Evolutionary conservation across 208 protist species (phyloP).

Genomic region (Polymyxa betae): DNA sequence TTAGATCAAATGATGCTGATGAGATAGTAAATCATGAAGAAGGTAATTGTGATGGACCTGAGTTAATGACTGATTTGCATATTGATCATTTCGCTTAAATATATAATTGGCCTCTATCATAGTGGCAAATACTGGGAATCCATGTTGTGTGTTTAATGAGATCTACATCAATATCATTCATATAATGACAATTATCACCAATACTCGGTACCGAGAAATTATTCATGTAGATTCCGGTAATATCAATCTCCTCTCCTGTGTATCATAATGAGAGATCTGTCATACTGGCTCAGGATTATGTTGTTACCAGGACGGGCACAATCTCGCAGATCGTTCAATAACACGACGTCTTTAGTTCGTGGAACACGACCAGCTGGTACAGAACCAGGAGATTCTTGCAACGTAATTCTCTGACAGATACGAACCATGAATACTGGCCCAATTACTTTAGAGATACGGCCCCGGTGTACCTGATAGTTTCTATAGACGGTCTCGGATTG

Average conservation of each 20-base stretch:
- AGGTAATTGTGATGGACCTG: neutral
- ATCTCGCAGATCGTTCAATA: constrained; percentile 97
- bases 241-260: constrained; percentile 67
- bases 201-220: constrained; percentile 86
- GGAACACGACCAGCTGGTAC: constrained; percentile 95
- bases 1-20: no score
- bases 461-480: constrained; percentile 82
- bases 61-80: neutral
- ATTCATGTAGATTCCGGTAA: constrained; percentile 98
- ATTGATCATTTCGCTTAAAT: neutral
- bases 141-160: constrained; percentile 92
- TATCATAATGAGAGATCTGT: neutral
- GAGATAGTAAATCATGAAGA: neutral
- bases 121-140: constrained; percentile 98
- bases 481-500: constrained; percentile 90
- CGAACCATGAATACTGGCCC: neutral
- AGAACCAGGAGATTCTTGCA: constrained; percentile 96
- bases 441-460: neutral
- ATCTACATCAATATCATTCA: constrained; percentile 97
- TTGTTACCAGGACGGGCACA: constrained; percentile 85
- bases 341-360: constrained; percentile 93
- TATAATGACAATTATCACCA: constrained; percentile 86
- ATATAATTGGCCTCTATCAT: constrained; percentile 96
- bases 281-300: constrained; percentile 62
- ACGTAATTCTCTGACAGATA: constrained; percentile 85